Evolutionary conservation across 192 early-diverging fungal genomes (phyloP), one percentile per base, ranked within the genome.

Genomic region (Coemansia biformis): DNA sequence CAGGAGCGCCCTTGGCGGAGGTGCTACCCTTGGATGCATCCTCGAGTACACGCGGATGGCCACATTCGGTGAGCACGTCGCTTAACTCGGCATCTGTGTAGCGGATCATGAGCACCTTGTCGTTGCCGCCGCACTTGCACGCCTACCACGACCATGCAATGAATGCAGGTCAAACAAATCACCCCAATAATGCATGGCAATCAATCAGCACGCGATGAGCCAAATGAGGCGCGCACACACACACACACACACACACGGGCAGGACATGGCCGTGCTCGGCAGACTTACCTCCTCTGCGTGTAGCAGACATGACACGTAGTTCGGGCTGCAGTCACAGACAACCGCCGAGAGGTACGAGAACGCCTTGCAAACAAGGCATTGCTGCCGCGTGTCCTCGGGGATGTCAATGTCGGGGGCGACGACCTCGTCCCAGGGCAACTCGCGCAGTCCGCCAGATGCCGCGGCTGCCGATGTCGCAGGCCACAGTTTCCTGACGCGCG

Each of bases 291-390:
- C 65, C 8, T 69, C 57, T 15, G 74, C 69, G 48, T 91, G 91
- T 2, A 73, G 63, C 14, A 82, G 52, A 38, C 88, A 91, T 10
- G 69, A 59, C 30, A 89, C 77, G 28, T 60, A 63, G 50, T 82
- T 82, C 23, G 77, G 52, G 16, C 78, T 75, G 63, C 82, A 84
- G 34, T 39, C 54, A 46, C 83, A 85, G 2, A 63, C 57, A 16
- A 91, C 62, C 9, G 81, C 79, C 1, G 86, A 89, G 12, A 91
- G 63, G 50, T 81, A 87, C 32, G 80, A 73, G 49, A 83, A 91
- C 6, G 79, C 59, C 58, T 89, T 88, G 66, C 88, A 91, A 19
- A 66, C 43, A 11, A 51, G 44, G 42, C 88, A 91, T 59, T 87
- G 82, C 62, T 87, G 82, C 3, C 77, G 64, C 47, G 81, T 64